A percentile compares a stretch with the other conserved stretches of the same genome.
Evolutionary conservation across 768 basidiomycete genomes (phyloP).

Genomic region (Vararia minispora): DNA sequence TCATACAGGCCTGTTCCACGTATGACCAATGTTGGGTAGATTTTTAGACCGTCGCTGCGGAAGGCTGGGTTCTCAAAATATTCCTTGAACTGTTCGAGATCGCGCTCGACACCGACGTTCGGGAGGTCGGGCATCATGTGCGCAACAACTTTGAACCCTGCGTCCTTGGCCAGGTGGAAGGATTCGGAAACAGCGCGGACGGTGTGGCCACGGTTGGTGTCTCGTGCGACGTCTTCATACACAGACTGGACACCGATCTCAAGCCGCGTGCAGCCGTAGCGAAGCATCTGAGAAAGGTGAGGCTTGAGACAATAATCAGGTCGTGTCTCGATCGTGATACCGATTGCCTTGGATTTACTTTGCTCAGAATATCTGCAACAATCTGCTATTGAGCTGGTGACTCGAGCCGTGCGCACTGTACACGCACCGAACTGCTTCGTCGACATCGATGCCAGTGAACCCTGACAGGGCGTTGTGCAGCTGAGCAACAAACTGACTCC

Average conservation of each 20-base stretch:
- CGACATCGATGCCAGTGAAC: slow-evolving; percentile 85
- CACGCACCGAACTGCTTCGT: slow-evolving; percentile 81
- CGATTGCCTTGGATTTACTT: slow-evolving; percentile 96
- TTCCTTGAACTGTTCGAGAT: slow-evolving; percentile 98
- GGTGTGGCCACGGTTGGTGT: slow-evolving; percentile 98
- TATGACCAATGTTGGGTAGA: slow-evolving; percentile 97
- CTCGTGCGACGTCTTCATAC: slow-evolving; percentile 97
- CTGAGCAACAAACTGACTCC: slow-evolving; percentile 88
- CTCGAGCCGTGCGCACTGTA: background rate
- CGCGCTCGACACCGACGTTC: slow-evolving; percentile 94
- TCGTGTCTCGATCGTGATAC: slow-evolving; percentile 97
- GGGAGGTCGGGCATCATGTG: slow-evolving; percentile 99
- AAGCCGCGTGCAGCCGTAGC: slow-evolving; percentile 95
- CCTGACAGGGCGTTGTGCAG: slow-evolving; percentile 95
- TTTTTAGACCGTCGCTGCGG: slow-evolving; percentile 93
- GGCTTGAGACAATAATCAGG: slow-evolving; percentile 97
- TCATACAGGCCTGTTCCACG: slow-evolving; percentile 94
- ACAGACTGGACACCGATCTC: slow-evolving; percentile 99
- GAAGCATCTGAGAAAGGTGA: slow-evolving; percentile 96
- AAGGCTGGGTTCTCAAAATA: slow-evolving; percentile 99
- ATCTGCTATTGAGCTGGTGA: background rate
- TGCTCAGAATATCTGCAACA: slow-evolving; percentile 79
- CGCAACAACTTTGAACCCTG: slow-evolving; percentile 98
- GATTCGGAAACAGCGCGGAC: slow-evolving; percentile 95
- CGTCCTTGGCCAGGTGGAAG: slow-evolving; percentile 97